Base-by-base conservation (phyloP, 1,139 yeast genomes). In the Blastobotrys capitulatus region DNA sequence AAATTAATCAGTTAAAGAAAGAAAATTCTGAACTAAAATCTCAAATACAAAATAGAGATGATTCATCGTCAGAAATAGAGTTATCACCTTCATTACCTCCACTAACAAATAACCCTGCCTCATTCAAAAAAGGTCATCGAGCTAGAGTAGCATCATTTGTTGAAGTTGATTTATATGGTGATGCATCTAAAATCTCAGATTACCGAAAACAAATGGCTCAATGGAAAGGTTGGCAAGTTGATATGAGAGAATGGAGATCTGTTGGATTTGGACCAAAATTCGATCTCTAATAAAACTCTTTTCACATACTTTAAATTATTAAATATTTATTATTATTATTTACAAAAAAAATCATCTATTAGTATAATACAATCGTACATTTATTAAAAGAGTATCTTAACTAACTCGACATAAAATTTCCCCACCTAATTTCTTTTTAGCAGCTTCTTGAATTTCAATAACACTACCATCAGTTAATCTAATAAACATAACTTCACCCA, bases 201-300 rank as follows among this genome's bases (percentile, higher is more conserved):
- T 57, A 60, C 44, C 56, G 62, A 13, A 59, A 61, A 48, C 63
- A 63, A 35, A 62, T 78, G 62, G 70, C 66, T 66, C 77, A 80
- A 55, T 89, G 95, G 95, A 80, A 81, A 58, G 82, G 81, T 38
- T 89, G 94, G 92, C 88, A 84, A 61, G 78, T 87, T 3, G 95
- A 89, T 61, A 86, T 89, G 95, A 75, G 87, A 20, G 62, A 67
- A 25, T 89, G 97, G 97, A 75, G 83, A 62, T 73, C 78, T 45
- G 70, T 78, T 31, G 86, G 86, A 0, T 70, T 75, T 44, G 87
- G 87, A 1, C 82, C 84, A 8, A 64, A 74, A 2, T 70, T 81
- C 26, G 80, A 78, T 38, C 61, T 79, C 34, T 81, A 65, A 60
- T 19, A 5, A 15, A 20, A 5, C 39, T 16, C 29, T 31, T n/a